Evolutionary conservation across 1,284 basidiomycete species (phyloP).

Genomic region (Ustilago esculenta): DNA sequence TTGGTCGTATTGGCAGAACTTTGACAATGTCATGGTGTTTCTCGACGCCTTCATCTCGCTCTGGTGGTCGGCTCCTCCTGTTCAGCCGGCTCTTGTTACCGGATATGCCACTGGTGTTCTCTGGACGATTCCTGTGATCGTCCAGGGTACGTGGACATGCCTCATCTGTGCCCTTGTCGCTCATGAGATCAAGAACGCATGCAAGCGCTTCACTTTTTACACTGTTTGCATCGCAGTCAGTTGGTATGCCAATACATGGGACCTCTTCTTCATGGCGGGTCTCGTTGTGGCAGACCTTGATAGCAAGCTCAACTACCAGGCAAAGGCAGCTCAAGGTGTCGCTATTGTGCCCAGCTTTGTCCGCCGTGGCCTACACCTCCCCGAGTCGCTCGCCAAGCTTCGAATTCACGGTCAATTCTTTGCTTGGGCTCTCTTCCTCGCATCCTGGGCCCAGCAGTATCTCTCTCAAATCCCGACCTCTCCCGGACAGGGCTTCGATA

Average conservation of each 20-base stretch:
- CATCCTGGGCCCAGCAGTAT: conserved; percentile 46
- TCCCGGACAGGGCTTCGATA: conserved; percentile 36
- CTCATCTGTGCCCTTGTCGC: conserved; percentile 56
- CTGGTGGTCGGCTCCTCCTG: conserved; percentile 58
- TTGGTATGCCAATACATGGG: conserved; percentile 60
- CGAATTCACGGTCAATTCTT: conserved; percentile 51
- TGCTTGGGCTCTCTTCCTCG: conserved; percentile 57
- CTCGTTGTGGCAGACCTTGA: conserved; percentile 59
- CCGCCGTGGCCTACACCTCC: conserved; percentile 22
- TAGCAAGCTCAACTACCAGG: conserved; percentile 59
- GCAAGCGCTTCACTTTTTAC: conserved; percentile 60
- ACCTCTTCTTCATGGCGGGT: conserved; percentile 62
- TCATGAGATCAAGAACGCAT: conserved; percentile 56
- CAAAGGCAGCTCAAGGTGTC: conserved; percentile 42
- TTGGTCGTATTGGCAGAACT: conserved; percentile 61
- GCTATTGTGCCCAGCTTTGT: conserved; percentile 35
- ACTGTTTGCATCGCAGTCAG: conserved; percentile 48
- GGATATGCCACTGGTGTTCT: conserved; percentile 62
- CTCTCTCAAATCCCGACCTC: conserved; percentile 32
- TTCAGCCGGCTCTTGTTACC: conserved; percentile 48
- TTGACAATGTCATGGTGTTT: conserved; percentile 55
- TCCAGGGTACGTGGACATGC: conserved; percentile 56
- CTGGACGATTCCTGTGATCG: conserved; percentile 62
- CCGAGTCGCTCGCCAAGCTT: conserved; percentile 29
- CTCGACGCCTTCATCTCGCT: conserved; percentile 54